Evolutionary conservation across 352 stramenopile genomes (phyloP), one percentile per base, ranked within the genome.

Genomic region (Peronospora belbahrii): DNA sequence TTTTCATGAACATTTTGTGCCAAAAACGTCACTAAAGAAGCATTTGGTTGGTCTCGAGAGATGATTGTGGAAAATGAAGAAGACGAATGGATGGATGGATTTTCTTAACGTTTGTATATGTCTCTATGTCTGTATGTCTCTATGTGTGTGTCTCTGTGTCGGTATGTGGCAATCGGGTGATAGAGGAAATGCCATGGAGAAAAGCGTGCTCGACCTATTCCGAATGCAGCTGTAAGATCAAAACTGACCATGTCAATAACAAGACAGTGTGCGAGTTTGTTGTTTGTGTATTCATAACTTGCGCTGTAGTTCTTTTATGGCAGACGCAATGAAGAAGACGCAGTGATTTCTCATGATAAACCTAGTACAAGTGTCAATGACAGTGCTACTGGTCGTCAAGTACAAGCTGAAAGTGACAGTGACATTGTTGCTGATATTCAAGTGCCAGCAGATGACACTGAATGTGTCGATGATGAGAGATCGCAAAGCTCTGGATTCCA

Each of bases 31-130:
- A 10, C 47, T 82, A 27, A 48, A 59, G 19, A 43, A 23, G 27
- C 72, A 84, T 52, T 61, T 75, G 62, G 72, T 84, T 42, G n/a
- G 40, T n/a, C n/a, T n/a, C n/a, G n/a, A n/a, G n/a, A n/a, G n/a
- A n/a, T n/a, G n/a, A n/a, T n/a, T n/a, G n/a, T n/a, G n/a, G n/a
- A n/a, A n/a, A n/a, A n/a, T n/a, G n/a, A n/a, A n/a, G n/a, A n/a
- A n/a, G n/a, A n/a, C n/a, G n/a, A n/a, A n/a, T n/a, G n/a, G n/a
- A n/a, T n/a, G n/a, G n/a, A n/a, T n/a, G n/a, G n/a, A n/a, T n/a
- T n/a, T n/a, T n/a, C n/a, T n/a, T n/a, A n/a, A n/a, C n/a, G n/a
- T n/a, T n/a, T n/a, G n/a, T n/a, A n/a, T n/a, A n/a, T n/a, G n/a
- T n/a, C n/a, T n/a, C n/a, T n/a, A n/a, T n/a, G n/a, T n/a, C n/a